These are phyloP conservation scores for Sodiomyces alkalinus DNA, from an alignment of 2,329 filamentous ascomycete genomes.

Conservation along the genomic window DNA sequence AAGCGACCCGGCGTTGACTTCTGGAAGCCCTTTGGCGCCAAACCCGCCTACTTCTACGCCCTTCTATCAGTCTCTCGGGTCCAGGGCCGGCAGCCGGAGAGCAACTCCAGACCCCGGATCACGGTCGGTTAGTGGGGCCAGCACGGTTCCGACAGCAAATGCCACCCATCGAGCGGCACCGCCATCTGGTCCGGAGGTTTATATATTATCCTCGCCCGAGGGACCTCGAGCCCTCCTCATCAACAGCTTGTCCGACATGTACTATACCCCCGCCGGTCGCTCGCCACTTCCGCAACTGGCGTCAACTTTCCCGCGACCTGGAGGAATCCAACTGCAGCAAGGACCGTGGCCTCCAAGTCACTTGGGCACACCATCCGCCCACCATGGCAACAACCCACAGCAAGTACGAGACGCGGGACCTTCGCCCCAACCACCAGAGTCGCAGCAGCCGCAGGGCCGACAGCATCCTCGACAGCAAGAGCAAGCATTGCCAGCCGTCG, in stretches of 20 bases:
- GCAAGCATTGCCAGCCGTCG: slow-evolving; percentile 14
- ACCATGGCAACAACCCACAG: slow-evolving; percentile 5
- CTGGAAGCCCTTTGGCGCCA: slow-evolving; percentile 22
- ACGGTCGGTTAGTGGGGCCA: slow-evolving; percentile 17
- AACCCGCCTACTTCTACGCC: slow-evolving; percentile 22
- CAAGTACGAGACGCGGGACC: too few relatives aligned
- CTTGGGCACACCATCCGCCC: slow-evolving; percentile 7
- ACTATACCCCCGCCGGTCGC: slow-evolving; percentile 28
- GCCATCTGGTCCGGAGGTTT: slow-evolving; percentile 32
- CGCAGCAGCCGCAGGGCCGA: slow-evolving; percentile 10
- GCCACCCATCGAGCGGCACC: slow-evolving; percentile 9
- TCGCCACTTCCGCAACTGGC: slow-evolving; percentile 1
- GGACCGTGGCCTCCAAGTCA: slow-evolving; percentile 3
- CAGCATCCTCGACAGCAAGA: too few relatives aligned
- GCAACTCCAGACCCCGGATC: slow-evolving; percentile 28
- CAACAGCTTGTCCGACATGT: slow-evolving; percentile 32
- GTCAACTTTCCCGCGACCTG: slow-evolving; percentile 3
- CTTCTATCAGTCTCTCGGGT: slow-evolving; percentile 16
- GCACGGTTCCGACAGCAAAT: slow-evolving; percentile 10
- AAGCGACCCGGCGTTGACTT: slow-evolving; percentile 14
- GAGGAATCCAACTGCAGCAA: too few relatives aligned
- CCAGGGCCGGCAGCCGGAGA: slow-evolving; percentile 27
- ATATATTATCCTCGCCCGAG: slow-evolving; percentile 43
- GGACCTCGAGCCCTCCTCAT: slow-evolving; percentile 44
- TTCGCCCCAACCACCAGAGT: slow-evolving; percentile 2